Percentiles rank a stretch among this genome's conserved stretches.
phyloP scores from a whole-genome alignment of 2,329 filamentous ascomycete genomes.

The Trichoderma aggressivum region DNA sequence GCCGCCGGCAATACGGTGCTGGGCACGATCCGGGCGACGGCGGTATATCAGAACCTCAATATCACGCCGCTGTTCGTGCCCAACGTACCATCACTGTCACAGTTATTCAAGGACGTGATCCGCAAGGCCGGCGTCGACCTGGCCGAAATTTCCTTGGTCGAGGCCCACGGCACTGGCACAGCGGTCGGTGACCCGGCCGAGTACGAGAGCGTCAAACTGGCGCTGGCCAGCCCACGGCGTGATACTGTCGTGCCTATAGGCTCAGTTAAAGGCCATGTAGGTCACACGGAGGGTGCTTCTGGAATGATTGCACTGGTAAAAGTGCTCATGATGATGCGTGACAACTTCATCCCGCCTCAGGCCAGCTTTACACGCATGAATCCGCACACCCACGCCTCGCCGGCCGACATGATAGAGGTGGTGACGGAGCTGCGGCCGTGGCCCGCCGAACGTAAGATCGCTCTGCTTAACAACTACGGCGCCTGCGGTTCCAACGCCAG shows the following conservation, averaged over 20 bases:
- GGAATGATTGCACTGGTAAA: not conserved
- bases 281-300: not conserved
- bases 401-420: not conserved
- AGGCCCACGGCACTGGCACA: not conserved
- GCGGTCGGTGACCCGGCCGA: not conserved
- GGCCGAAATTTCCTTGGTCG: not conserved
- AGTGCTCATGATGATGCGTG: not conserved
- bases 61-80: not conserved
- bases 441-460: not conserved
- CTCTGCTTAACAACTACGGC: not conserved
- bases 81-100: not conserved
- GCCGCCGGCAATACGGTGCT: not conserved
- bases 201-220: not conserved
- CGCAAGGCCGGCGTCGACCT: not conserved
- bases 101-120: not conserved
- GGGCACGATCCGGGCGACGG: not conserved
- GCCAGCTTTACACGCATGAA: not conserved
- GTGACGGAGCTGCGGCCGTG: not conserved
- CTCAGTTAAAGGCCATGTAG: not conserved
- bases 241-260: not conserved
- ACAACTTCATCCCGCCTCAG: not conserved
- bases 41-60: not conserved
- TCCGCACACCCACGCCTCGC: not conserved
- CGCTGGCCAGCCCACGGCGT: not conserved
- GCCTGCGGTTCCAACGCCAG: not conserved